phyloP scores from a whole-genome alignment of 1,139 yeast genomes.

The Candida sp. region DNA sequence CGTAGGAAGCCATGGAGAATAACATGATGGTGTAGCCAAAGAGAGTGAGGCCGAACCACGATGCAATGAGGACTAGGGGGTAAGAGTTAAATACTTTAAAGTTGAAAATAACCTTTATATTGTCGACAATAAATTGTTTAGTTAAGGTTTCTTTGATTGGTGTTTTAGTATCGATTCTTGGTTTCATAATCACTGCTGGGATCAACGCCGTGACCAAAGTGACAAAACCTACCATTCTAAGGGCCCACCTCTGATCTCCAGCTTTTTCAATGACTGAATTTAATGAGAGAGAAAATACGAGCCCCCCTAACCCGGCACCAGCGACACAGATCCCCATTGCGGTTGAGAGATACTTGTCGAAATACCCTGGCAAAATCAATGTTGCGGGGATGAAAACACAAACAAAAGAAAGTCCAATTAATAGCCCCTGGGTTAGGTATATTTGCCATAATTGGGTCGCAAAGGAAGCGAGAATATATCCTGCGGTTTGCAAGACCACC shows the following conservation, averaged over 20 bases:
- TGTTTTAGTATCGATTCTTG: slow-evolving; percentile 36
- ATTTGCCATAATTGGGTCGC: slow-evolving; percentile 61
- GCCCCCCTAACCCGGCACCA: slow-evolving; percentile 70
- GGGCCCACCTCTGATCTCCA: slow-evolving; percentile 65
- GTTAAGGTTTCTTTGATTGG: slow-evolving; percentile 19
- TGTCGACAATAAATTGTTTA: slow-evolving; percentile 15
- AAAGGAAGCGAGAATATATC: slow-evolving; percentile 63
- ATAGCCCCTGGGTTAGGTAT: slow-evolving; percentile 66
- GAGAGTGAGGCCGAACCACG: slow-evolving; percentile 57
- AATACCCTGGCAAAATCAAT: slow-evolving; percentile 61
- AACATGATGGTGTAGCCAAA: slow-evolving; percentile 59
- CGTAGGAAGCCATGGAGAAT: slow-evolving; percentile 61
- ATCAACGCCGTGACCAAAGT: slow-evolving; percentile 38
- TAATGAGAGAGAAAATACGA: slow-evolving; percentile 48
- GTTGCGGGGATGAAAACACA: slow-evolving; percentile 60
- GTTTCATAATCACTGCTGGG: slow-evolving; percentile 37
- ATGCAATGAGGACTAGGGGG: slow-evolving; percentile 40
- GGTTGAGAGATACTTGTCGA: slow-evolving; percentile 50
- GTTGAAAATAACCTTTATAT: slow-evolving; percentile 23
- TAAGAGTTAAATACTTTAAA: slow-evolving; percentile 24
- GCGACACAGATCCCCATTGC: slow-evolving; percentile 60
- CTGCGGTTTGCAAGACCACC: slow-evolving; percentile 47
- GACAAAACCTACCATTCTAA: slow-evolving; percentile 55
- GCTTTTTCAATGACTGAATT: slow-evolving; percentile 45
- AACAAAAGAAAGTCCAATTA: slow-evolving; percentile 60